Evolutionary conservation across 441 rosid species (phyloP).

Genomic region (Populus trichocarpa): DNA sequence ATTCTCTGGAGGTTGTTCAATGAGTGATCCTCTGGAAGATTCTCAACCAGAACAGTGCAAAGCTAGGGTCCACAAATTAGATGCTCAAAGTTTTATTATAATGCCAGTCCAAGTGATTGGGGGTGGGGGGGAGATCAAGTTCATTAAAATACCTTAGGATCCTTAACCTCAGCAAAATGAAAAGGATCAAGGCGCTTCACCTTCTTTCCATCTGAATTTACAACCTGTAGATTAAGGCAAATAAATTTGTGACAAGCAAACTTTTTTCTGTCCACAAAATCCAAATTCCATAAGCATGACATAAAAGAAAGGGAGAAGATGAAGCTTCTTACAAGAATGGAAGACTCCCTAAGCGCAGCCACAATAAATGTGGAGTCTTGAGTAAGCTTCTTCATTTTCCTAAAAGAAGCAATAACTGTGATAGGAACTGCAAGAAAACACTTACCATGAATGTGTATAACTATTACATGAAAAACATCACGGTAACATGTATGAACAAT

Average conservation of each 20-base stretch:
- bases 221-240: conserved; percentile 39
- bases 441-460: not conserved
- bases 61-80: conserved; percentile 57
- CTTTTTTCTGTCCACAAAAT: not conserved
- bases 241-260: not conserved
- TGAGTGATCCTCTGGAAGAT: conserved; percentile 90
- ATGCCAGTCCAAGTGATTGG: not conserved
- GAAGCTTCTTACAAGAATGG: conserved; percentile 60
- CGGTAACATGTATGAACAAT: not conserved
- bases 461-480: not conserved
- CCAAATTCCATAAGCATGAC: not conserved
- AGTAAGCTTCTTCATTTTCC: conserved; percentile 79
- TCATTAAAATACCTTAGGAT: conserved; percentile 61
- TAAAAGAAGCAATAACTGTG: conserved; percentile 58
- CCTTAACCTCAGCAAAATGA: conserved; percentile 59
- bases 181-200: conserved; percentile 71
- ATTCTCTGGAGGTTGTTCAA: conserved; percentile 55
- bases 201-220: conserved; percentile 73
- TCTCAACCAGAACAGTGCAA: conserved; percentile 87
- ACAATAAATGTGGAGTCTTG: conserved; percentile 44
- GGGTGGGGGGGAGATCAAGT: conserved; percentile 1
- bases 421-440: conserved; percentile 61
- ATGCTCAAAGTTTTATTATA: conserved; percentile 10
- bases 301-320: not conserved
- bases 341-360: conserved; percentile 74